Evolutionary conservation across 495 filamentous ascomycete genomes (phyloP).

Genomic region (Schizothecium vesticola): DNA sequence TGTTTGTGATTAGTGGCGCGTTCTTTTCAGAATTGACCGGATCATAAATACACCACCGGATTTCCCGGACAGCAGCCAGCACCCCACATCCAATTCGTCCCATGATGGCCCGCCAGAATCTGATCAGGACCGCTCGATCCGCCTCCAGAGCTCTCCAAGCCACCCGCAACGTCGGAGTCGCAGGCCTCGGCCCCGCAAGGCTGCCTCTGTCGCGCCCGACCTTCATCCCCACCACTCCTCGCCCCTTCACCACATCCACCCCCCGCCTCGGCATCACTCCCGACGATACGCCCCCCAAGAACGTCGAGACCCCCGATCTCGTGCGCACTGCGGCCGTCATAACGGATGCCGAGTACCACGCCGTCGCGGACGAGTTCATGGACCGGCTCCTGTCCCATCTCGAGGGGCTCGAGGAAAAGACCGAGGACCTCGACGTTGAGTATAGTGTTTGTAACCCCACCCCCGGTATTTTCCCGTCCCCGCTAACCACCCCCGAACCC

Average conservation of each 20-base stretch:
- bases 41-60: neutral
- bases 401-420: slow-evolving; percentile 57
- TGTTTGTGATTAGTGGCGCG: neutral
- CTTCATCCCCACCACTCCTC: neutral
- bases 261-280: slow-evolving; percentile 27
- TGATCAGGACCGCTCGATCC: neutral
- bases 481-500: slow-evolving; percentile 12
- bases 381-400: slow-evolving; percentile 59
- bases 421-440: slow-evolving; percentile 62
- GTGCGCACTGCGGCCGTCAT: slow-evolving; percentile 29
- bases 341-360: slow-evolving; percentile 40
- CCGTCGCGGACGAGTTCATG: slow-evolving; percentile 46
- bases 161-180: neutral
- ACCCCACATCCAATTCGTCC: neutral
- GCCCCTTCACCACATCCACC: slow-evolving; percentile 14
- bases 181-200: neutral
- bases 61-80: neutral
- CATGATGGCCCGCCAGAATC: neutral
- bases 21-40: neutral
- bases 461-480: neutral
- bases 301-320: slow-evolving; percentile 17
- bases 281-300: slow-evolving; percentile 22
- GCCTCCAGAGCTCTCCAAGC: neutral
- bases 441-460: slow-evolving; percentile 41
- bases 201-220: neutral